These are phyloP conservation scores for Calonectria pteridis DNA, from an alignment of 2,329 filamentous ascomycete species.

Conservation along the genomic window DNA sequence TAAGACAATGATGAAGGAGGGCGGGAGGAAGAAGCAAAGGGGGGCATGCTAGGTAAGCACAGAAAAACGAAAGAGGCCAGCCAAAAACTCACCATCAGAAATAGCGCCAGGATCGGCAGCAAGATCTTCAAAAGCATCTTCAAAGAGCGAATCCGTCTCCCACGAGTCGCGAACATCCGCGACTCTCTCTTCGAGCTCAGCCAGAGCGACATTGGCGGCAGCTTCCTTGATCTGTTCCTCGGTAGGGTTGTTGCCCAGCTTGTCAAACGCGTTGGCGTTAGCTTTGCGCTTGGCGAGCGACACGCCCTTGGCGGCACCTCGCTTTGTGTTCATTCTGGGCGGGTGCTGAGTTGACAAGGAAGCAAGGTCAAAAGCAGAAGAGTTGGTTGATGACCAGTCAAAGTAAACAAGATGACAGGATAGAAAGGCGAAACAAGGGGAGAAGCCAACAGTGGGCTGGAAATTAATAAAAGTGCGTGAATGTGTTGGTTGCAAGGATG, in stretches of 20 bases:
- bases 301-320: slow-evolving; percentile 47
- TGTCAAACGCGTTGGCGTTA: slow-evolving; percentile 52
- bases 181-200: slow-evolving; percentile 65
- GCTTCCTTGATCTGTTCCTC: slow-evolving; percentile 52
- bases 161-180: slow-evolving; percentile 67
- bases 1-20: slow-evolving; percentile 12
- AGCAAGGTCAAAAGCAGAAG: neutral
- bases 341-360: slow-evolving; percentile 7
- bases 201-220: slow-evolving; percentile 51
- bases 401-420: neutral
- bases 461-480: slow-evolving; percentile 11
- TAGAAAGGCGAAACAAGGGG: neutral
- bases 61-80: slow-evolving; percentile 22
- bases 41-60: neutral
- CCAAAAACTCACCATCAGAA: slow-evolving; percentile 60
- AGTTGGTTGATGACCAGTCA: slow-evolving; percentile 10
- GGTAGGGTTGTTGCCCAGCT: slow-evolving; percentile 50
- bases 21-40: slow-evolving; percentile 6
- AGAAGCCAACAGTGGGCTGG: neutral
- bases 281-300: slow-evolving; percentile 49
- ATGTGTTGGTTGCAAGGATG: slow-evolving; percentile 15
- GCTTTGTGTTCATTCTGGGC: slow-evolving; percentile 47
- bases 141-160: slow-evolving; percentile 75
- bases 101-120: slow-evolving; percentile 63
- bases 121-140: slow-evolving; percentile 71